Percentiles rank a stretch among this genome's conserved stretches.
Evolutionary conservation across 352 stramenopile genomes (phyloP).

Genomic region (Phytophthora rubi): DNA sequence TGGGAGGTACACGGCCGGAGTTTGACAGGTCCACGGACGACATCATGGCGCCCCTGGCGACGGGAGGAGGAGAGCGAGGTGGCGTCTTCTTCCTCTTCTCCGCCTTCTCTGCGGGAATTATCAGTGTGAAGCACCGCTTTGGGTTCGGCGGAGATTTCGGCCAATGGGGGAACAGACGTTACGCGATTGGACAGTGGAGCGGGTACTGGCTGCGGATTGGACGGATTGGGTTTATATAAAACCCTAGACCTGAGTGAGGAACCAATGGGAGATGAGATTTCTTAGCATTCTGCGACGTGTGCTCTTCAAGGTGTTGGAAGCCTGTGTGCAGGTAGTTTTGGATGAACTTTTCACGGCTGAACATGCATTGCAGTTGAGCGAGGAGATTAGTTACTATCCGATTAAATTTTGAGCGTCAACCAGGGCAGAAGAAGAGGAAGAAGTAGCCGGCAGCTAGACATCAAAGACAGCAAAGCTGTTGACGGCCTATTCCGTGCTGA

Average conservation of each 20-base stretch:
- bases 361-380: neutral
- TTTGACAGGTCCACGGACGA: constrained; percentile 21
- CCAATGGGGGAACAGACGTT: neutral
- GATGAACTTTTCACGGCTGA: neutral
- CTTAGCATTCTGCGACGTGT: neutral
- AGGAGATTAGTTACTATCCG: no score
- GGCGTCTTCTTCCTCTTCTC: constrained; percentile 8
- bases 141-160: neutral
- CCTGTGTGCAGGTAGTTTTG: neutral
- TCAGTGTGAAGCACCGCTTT: constrained; percentile 14
- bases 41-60: constrained; percentile 23
- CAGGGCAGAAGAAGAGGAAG: neutral
- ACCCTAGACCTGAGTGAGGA: neutral
- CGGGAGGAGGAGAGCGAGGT: neutral
- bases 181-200: neutral
- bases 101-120: constrained; percentile 15
- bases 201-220: neutral
- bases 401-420: no score
- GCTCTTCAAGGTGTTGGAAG: neutral
- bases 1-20: constrained; percentile 7
- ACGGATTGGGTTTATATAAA: neutral
- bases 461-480: neutral
- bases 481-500: neutral
- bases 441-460: neutral
- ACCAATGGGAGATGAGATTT: neutral